Conservation (phyloP, 768 basidiomycete genomes). For the Russula olivacea region DNA sequence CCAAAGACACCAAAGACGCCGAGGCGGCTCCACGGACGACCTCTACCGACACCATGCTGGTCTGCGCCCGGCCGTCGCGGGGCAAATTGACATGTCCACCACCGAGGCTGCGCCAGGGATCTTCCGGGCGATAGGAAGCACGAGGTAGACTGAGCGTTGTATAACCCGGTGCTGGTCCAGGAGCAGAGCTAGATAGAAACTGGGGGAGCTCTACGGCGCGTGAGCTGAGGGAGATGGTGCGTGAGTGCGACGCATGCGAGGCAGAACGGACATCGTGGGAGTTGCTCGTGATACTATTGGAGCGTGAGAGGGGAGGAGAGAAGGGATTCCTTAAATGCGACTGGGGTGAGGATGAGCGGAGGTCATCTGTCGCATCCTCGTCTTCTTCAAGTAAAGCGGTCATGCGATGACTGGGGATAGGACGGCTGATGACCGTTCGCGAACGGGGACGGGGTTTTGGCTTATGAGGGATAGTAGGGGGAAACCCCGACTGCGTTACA, state of each 20-base stretch:
- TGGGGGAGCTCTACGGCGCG: conserved; percentile 33
- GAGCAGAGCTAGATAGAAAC: conserved; percentile 26
- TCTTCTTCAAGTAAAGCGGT: conserved; percentile 38
- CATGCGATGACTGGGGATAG: conserved; percentile 32
- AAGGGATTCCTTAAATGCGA: conserved; percentile 26
- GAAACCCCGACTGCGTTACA: background rate
- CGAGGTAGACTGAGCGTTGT: conserved; percentile 43
- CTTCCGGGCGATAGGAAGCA: conserved; percentile 38
- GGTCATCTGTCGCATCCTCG: conserved; percentile 32
- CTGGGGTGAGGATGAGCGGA: background rate
- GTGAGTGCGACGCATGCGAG: conserved; percentile 17
- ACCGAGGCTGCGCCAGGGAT: conserved; percentile 33
- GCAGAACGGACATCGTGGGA: conserved; percentile 8
- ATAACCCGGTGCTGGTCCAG: conserved; percentile 29
- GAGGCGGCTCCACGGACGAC: conserved; percentile 49
- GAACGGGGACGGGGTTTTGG: conserved; percentile 24
- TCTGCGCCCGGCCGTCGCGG: conserved; percentile 71
- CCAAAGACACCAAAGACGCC: conserved; percentile 18
- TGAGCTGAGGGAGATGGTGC: conserved; percentile 10
- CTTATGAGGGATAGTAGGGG: background rate
- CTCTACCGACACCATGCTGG: conserved; percentile 85
- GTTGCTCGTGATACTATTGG: conserved; percentile 5
- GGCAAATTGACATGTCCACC: conserved; percentile 66
- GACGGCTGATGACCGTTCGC: conserved; percentile 23
- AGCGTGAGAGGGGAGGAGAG: conserved; percentile 7